Conservation (phyloP, 352 stramenopile genomes). For the Aphanomyces stellatus region DNA sequence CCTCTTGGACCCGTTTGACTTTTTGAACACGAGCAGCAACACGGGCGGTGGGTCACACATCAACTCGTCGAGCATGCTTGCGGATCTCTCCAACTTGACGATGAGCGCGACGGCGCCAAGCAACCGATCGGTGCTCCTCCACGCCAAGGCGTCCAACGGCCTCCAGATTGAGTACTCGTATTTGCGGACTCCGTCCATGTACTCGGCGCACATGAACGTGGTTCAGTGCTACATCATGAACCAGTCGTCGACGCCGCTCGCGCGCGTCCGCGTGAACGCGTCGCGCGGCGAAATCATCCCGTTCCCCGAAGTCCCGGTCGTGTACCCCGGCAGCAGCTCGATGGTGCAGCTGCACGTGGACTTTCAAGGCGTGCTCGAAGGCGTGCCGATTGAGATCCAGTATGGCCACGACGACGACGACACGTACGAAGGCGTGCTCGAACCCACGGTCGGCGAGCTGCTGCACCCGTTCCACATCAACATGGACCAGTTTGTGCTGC, state of each 20-base stretch:
- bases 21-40: conserved; percentile 27
- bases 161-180: conserved; percentile 62
- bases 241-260: conserved; percentile 50
- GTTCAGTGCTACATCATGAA: conserved; percentile 66
- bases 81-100: conserved; percentile 54
- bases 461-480: conserved; percentile 62
- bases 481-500: conserved; percentile 60
- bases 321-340: conserved; percentile 67
- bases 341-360: conserved; percentile 81
- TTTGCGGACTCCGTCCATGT: conserved; percentile 46
- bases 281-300: conserved; percentile 41
- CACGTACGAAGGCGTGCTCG: conserved; percentile 47
- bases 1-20: conserved; percentile 41
- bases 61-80: conserved; percentile 29
- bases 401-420: conserved; percentile 30
- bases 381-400: conserved; percentile 50
- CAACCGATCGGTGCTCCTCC: conserved; percentile 38
- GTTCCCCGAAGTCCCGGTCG: conserved; percentile 72
- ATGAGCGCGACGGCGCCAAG: conserved; percentile 31
- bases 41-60: conserved; percentile 8
- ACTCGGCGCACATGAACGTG: conserved; percentile 57
- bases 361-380: conserved; percentile 61
- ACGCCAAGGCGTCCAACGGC: conserved; percentile 40
- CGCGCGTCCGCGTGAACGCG: conserved; percentile 29
- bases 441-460: conserved; percentile 52